phyloP scores from a whole-genome alignment of 2,329 filamentous ascomycete genomes.

The Fusarium annulatum region DNA sequence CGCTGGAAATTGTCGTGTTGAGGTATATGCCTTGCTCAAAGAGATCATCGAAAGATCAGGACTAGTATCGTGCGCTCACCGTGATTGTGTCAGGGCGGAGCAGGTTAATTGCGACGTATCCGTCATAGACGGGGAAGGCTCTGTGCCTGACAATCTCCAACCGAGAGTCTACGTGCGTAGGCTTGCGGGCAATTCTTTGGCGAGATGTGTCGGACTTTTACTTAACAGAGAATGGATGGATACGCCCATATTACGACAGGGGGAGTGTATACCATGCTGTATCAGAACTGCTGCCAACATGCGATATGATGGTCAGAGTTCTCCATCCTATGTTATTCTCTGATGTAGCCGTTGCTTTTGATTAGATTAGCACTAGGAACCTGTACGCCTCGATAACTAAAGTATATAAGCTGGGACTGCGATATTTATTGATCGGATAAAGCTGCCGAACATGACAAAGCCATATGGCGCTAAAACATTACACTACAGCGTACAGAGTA shows the following conservation, averaged over 20 bases:
- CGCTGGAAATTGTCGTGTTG: accelerated
- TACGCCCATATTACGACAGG: accelerated
- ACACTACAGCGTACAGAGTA: too few species aligned
- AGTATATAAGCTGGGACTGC: too few species aligned
- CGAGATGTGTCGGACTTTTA: accelerated
- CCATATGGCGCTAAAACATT: too few species aligned
- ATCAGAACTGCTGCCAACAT: accelerated
- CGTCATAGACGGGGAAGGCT: accelerated
- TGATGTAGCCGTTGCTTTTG: background rate
- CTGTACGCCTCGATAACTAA: too few species aligned
- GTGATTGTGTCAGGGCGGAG: accelerated
- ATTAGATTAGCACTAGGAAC: too few species aligned
- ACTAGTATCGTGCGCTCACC: background rate
- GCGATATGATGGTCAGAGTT: accelerated
- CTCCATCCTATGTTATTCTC: background rate
- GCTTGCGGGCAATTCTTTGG: background rate
- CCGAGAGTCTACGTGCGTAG: accelerated
- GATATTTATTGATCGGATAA: too few species aligned
- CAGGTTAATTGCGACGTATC: accelerated
- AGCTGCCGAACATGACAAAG: too few species aligned
- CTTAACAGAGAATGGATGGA: accelerated
- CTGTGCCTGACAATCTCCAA: accelerated
- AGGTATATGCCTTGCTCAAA: accelerated
- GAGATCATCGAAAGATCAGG: background rate
- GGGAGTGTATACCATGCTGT: background rate